phyloP scores from a whole-genome alignment of 2,329 filamentous ascomycete genomes.

The Epichloe bromicola region DNA sequence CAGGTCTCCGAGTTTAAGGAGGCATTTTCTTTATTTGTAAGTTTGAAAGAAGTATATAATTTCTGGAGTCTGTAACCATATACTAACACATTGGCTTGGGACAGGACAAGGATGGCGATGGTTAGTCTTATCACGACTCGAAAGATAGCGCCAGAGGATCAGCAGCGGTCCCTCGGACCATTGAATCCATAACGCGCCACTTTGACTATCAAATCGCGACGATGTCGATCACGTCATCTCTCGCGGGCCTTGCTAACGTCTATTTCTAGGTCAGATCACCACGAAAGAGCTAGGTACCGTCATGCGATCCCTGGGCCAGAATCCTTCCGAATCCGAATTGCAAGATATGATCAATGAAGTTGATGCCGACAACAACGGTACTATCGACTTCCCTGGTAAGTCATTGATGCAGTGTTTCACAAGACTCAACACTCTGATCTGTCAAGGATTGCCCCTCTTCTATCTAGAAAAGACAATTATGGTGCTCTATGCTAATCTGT shows the following conservation, averaged over 20 bases:
- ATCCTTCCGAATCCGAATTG: constrained; percentile 78
- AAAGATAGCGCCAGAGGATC: not conserved
- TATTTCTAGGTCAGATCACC: constrained; percentile 64
- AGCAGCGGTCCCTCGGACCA: not conserved
- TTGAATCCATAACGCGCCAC: not conserved
- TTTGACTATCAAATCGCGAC: not conserved
- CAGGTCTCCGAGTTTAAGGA: constrained; percentile 99
- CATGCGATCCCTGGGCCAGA: constrained; percentile 82
- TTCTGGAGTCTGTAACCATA: not conserved
- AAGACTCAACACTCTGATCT: not conserved
- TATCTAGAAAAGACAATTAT: not conserved
- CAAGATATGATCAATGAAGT: constrained; percentile 95
- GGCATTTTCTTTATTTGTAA: constrained; percentile 98
- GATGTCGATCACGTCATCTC: not conserved
- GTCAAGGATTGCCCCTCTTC: not conserved
- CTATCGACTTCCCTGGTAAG: constrained; percentile 81
- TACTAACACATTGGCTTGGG: constrained; percentile 4
- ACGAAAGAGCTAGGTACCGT: constrained; percentile 84
- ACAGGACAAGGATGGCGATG: constrained; percentile 84
- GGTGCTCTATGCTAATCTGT: not conserved
- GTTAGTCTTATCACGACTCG: constrained; percentile 40
- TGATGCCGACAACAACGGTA: constrained; percentile 84
- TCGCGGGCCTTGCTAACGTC: not conserved
- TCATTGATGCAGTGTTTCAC: not conserved
- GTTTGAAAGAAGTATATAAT: constrained; percentile 21